phyloP scores from a whole-genome alignment of 1,139 yeast genomes.

The Debaryomyces sp. region DNA sequence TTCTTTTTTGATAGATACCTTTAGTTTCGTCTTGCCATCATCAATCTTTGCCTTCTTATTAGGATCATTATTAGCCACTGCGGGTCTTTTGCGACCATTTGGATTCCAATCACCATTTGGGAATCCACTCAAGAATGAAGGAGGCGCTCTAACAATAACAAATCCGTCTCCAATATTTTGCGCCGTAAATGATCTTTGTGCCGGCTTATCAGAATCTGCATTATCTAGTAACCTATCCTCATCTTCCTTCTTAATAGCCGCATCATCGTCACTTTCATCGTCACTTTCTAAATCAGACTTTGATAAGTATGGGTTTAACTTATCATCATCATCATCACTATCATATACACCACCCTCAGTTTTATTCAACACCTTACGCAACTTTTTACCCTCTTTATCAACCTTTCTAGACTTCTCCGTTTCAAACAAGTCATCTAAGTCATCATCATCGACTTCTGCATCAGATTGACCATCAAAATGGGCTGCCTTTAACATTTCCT shows the following conservation, averaged over 20 bases:
- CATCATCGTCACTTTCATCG: constrained; percentile 41
- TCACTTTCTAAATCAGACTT: constrained; percentile 69
- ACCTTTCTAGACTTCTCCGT: constrained; percentile 67
- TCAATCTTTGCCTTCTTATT: constrained; percentile 47
- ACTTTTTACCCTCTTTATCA: constrained; percentile 88
- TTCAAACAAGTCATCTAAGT: constrained; percentile 66
- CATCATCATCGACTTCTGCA: constrained; percentile 60
- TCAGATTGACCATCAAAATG: constrained; percentile 67
- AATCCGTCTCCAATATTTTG: constrained; percentile 62
- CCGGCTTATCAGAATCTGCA: constrained; percentile 14
- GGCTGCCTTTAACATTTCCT: constrained; percentile 86
- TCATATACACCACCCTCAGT: constrained; percentile 92
- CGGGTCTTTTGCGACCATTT: constrained; percentile 47
- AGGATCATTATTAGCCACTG: constrained; percentile 27
- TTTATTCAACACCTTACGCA: constrained; percentile 80
- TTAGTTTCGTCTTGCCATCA: constrained; percentile 17
- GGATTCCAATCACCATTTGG: constrained; percentile 90
- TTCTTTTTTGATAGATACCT: constrained; percentile 15
- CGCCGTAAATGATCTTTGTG: constrained; percentile 44
- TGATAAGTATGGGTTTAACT: constrained; percentile 76
- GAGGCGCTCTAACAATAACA: constrained; percentile 67
- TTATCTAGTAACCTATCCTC: constrained; percentile 30
- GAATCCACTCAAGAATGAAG: constrained; percentile 62
- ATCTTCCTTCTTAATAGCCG: constrained; percentile 47
- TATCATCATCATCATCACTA: constrained; percentile 74